Percentiles rank a stretch among this genome's conserved stretches.
Evolutionary conservation across 164 flowering plant genomes (phyloP).

Genomic region (Sedum album): DNA sequence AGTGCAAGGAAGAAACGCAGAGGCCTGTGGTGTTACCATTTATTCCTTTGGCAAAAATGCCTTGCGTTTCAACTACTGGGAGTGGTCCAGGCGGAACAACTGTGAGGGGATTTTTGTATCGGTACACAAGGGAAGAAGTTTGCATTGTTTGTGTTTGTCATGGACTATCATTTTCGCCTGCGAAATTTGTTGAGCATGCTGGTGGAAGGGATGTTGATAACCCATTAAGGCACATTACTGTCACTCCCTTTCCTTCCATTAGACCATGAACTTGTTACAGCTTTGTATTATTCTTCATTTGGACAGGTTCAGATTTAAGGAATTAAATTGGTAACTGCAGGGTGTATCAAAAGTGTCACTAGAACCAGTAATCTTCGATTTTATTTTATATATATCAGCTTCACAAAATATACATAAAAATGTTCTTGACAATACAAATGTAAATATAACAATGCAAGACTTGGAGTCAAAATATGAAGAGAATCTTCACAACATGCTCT

Average conservation of each 20-base stretch:
- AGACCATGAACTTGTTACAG: background rate
- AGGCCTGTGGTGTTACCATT: background rate
- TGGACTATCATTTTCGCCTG: slow-evolving; percentile 67
- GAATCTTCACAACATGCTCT: no score
- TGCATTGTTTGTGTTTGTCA: slow-evolving; percentile 86
- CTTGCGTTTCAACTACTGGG: slow-evolving; percentile 62
- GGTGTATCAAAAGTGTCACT: background rate
- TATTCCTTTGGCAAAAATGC: slow-evolving; percentile 28
- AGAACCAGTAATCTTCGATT: slow-evolving; percentile 8
- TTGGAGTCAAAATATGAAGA: no score
- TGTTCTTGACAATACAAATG: background rate
- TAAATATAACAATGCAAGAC: slow-evolving; percentile 27
- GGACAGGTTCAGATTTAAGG: background rate
- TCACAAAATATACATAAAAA: no score
- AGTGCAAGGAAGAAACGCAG: background rate
- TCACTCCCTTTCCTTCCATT: slow-evolving; percentile 25
- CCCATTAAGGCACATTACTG: slow-evolving; percentile 76
- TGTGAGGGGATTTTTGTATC: slow-evolving; percentile 63
- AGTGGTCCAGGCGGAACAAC: slow-evolving; percentile 59
- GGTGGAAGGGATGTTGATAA: slow-evolving; percentile 74
- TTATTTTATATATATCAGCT: slow-evolving; percentile 22
- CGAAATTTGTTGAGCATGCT: slow-evolving; percentile 81
- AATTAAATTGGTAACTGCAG: background rate
- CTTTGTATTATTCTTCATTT: background rate
- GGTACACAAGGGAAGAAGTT: slow-evolving; percentile 62